Base-by-base conservation (phyloP, 352 stramenopile genomes). In the Plasmopara halstedii region DNA sequence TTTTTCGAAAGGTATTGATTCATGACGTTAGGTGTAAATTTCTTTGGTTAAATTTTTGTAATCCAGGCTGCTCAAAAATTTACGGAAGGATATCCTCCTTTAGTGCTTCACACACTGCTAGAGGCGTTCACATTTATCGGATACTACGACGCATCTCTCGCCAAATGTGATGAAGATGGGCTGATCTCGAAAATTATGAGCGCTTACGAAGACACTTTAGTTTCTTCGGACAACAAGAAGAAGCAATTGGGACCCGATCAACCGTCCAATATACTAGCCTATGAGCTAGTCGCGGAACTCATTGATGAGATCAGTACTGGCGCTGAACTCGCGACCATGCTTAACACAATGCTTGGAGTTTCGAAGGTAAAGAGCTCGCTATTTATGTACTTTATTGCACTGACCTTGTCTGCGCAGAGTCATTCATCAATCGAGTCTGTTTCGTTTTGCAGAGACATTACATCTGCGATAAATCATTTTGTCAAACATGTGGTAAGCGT, bases 51-150 rank as follows among this genome's bases (percentile, higher is more conserved):
- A 26, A 17, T 31, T 2, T 2, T 15, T 4, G 48, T 22, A 10
- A 34, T 6, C 8, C 21, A 86, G 74, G 53, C 86, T 8, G 70
- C 88, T 53, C 56, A 64, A 9, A 83, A 77, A 34, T 73, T 48
- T 15, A 21, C 41, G 5, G 44, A 34, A 20, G 66, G 62, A 0
- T 83, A 84, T 41, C 47, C 64, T 4, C 50, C 74, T 0, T 40
- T 37, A 6, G 46, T 91, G 10, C 58, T 93, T n/a, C 82, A 93
- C 32, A 59, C 71, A 8, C 66, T 72, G 13, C 42, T 89, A 21
- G 86, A 83, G 36, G 62, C 76, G 0, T 40, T 91, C n/a, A 82
- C 71, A 15, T 91, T 89, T 31, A 79, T 91, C 6, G 77, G 74
- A 4, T 76, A 93, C 25, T 88, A 85, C 26, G 75, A 89, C 40